Evolutionary conservation across 306 rosid species (phyloP), one percentile per base, ranked within the genome.

Genomic region (Castanea mollissima): DNA sequence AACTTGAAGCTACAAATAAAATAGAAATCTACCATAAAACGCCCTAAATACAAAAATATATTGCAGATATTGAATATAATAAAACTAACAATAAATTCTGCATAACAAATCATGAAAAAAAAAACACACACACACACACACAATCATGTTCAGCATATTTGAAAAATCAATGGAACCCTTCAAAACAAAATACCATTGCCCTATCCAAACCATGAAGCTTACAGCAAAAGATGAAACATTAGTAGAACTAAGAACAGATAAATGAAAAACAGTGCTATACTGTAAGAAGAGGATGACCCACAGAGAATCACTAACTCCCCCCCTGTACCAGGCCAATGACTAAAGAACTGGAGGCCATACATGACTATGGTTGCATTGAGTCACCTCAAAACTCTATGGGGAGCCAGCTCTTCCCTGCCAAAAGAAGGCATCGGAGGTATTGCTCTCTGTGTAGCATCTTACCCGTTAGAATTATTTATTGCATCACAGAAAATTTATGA

Each of bases 1-100:
- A 35, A 92, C 97, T 92, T 94, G 99, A 82, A 90, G 95, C 99
- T 94, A 81, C 92, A 91, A 77, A 35, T 73, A 63, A 59, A 81
- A 46, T 80, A 71, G 78, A 38, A 56, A 83, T n/a, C 65, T 76
- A 71, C 34, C 11, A 76, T 83, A 68, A 76, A n/a, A 20, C 29
- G 27, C 52, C 63, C 32, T 18, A 74, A 4, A 32, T 16, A 58
- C 25, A 44, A 32, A 15, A 11, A 14, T 55, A 31, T 15, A 44
- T 10, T 23, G n/a, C 20, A n/a, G 63, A 79, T 68, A 15, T 57
- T 69, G 19, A 58, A 62, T 78, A 56, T 56, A 55, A 74, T 79
- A 69, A 79, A 76, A 71, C 20, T 21, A 44, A 65, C 51, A 74
- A 65, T 20, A 55, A 69, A 21, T 75, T 57, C 55, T 44, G 49